Percentiles rank a stretch among this genome's conserved stretches.
phyloP scores from a whole-genome alignment of 208 protist species.

The Endotrypanum monterogeii region DNA sequence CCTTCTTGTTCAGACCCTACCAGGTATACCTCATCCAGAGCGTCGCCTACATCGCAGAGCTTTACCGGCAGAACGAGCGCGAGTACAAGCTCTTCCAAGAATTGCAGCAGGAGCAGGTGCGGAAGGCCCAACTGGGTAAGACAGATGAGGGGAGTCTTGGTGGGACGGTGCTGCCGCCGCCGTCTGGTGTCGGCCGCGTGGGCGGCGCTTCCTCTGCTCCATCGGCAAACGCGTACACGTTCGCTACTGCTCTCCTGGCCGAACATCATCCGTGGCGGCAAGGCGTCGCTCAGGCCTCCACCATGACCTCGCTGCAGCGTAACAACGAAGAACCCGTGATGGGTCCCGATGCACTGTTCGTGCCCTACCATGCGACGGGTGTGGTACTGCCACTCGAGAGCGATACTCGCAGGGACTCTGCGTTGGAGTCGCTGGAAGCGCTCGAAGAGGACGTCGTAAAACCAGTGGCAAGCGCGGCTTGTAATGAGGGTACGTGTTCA shows the following conservation, averaged over 20 bases:
- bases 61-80: constrained; percentile 52
- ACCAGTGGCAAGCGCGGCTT: background rate
- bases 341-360: background rate
- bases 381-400: background rate
- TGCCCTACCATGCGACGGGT: background rate
- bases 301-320: constrained; percentile 22
- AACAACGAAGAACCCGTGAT: background rate
- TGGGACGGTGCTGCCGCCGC: background rate
- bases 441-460: background rate
- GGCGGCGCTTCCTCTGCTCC: background rate
- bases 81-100: constrained; percentile 22
- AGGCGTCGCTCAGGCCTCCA: constrained; percentile 20
- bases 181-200: background rate
- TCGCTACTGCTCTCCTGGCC: constrained; percentile 20
- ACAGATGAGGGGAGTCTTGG: background rate
- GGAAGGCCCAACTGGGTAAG: background rate
- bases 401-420: too few relatives aligned
- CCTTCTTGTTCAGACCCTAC: constrained; percentile 53
- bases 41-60: constrained; percentile 41
- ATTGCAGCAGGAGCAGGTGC: constrained; percentile 1
- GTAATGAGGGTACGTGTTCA: background rate
- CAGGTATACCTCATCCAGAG: constrained; percentile 36
- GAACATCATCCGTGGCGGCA: constrained; percentile 25
- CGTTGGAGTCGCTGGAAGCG: background rate
- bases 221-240: constrained; percentile 7